These are phyloP conservation scores for Aspergillus persii DNA, from an alignment of 2,329 filamentous ascomycete species.

Conservation along the genomic window DNA sequence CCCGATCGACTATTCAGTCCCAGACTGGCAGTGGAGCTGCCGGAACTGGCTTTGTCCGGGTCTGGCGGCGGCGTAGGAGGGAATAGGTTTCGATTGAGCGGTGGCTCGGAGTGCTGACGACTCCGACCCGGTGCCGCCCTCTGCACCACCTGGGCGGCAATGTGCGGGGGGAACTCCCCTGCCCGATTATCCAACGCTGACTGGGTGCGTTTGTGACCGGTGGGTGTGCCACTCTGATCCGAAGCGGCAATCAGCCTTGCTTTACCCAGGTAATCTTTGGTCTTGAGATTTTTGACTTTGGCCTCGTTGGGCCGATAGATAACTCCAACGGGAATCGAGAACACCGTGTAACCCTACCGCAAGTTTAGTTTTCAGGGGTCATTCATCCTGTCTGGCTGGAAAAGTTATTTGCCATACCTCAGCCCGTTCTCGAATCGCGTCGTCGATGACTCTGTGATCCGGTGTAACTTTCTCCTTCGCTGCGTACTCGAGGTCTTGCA, in stretches of 20 bases:
- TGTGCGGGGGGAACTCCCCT: constrained; percentile 79
- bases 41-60: constrained; percentile 59
- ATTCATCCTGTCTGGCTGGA: not conserved
- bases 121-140: constrained; percentile 72
- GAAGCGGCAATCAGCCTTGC: constrained; percentile 88
- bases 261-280: constrained; percentile 96
- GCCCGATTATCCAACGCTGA: constrained; percentile 68
- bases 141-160: constrained; percentile 81
- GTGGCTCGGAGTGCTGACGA: constrained; percentile 82
- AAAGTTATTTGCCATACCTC: constrained; percentile 59
- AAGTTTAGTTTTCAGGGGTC: constrained; percentile 2
- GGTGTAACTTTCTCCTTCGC: constrained; percentile 95
- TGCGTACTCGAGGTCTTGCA: constrained; percentile 87
- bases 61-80: constrained; percentile 98
- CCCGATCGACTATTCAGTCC: constrained; percentile 47
- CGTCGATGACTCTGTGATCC: constrained; percentile 96
- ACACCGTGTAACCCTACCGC: constrained; percentile 87
- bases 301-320: constrained; percentile 95
- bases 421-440: constrained; percentile 88
- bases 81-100: constrained; percentile 75
- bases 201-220: constrained; percentile 52
- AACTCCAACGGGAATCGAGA: constrained; percentile 94
- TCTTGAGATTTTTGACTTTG: constrained; percentile 97
- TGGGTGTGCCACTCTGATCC: constrained; percentile 76
- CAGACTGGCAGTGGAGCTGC: constrained; percentile 25